These are phyloP conservation scores for Gamsiella multidivaricata DNA, from an alignment of 192 early-diverging fungal genomes.

Conservation along the genomic window DNA sequence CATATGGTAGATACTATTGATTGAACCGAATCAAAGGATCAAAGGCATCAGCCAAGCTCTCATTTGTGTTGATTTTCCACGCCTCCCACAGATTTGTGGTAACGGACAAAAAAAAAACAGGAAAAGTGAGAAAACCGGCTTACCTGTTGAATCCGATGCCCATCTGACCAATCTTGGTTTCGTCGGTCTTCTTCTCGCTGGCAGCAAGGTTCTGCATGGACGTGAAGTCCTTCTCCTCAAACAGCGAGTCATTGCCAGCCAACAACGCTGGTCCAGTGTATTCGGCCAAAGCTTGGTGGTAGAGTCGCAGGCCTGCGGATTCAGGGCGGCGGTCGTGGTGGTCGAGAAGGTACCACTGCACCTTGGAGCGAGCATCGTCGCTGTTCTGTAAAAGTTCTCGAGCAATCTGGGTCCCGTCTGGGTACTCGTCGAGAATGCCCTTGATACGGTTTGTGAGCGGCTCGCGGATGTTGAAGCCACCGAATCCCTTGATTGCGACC, in stretches of 20 bases:
- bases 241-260: conserved; percentile 33
- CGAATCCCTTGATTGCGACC: neutral
- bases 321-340: conserved; percentile 17
- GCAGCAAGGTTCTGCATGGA: conserved; percentile 27
- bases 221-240: conserved; percentile 29
- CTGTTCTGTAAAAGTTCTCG: conserved; percentile 50
- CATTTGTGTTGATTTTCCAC: neutral
- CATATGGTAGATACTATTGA: conserved; percentile 48
- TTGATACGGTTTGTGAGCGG: conserved; percentile 43
- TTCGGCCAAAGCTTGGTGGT: conserved; percentile 12
- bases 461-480: conserved; percentile 19
- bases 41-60: conserved; percentile 1
- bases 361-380: conserved; percentile 34
- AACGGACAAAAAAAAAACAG: neutral
- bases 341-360: conserved; percentile 51
- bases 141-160: conserved; percentile 54
- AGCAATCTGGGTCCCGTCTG: conserved; percentile 56
- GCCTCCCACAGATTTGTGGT: neutral
- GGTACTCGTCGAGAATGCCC: conserved; percentile 56
- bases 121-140: neutral
- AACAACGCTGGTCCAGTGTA: conserved; percentile 48
- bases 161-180: conserved; percentile 48
- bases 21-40: neutral
- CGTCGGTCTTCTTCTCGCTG: conserved; percentile 27
- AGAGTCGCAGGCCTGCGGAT: neutral